A percentile compares a stretch with the other conserved stretches of the same genome.
These are phyloP conservation scores for Cytospora piceae DNA, from an alignment of 2,329 filamentous ascomycete genomes.

Conservation along the genomic window DNA sequence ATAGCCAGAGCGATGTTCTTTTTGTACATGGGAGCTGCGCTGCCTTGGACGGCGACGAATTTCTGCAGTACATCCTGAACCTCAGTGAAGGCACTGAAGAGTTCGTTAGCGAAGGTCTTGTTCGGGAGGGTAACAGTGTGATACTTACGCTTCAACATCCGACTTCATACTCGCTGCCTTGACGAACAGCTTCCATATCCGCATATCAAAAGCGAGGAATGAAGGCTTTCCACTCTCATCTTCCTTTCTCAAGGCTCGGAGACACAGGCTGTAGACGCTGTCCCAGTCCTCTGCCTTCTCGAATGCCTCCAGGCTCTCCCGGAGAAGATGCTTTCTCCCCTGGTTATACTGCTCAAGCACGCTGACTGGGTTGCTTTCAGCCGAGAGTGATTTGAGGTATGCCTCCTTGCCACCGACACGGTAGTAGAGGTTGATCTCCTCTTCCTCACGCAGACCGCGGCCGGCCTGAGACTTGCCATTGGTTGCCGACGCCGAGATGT, in stretches of 20 bases:
- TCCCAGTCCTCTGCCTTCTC: conserved; percentile 47
- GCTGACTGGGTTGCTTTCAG: conserved; percentile 37
- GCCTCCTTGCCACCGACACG: conserved; percentile 51
- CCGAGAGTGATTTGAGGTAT: conserved; percentile 43
- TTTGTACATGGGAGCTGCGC: conserved; percentile 39
- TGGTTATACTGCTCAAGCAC: conserved; percentile 49
- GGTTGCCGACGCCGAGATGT: conserved; percentile 48
- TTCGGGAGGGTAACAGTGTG: not conserved
- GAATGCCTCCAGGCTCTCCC: conserved; percentile 46
- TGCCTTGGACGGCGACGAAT: conserved; percentile 36
- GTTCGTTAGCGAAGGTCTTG: conserved; percentile 16
- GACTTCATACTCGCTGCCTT: conserved; percentile 38
- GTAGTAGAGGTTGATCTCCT: conserved; percentile 56
- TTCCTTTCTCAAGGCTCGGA: conserved; percentile 45
- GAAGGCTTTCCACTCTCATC: conserved; percentile 44
- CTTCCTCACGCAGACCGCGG: conserved; percentile 48
- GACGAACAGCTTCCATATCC: conserved; percentile 42
- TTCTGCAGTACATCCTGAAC: conserved; percentile 37
- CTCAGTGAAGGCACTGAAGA: conserved; percentile 35
- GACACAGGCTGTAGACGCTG: conserved; percentile 48
- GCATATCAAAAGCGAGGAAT: conserved; percentile 50
- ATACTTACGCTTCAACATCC: conserved; percentile 36
- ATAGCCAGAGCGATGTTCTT: conserved; percentile 42
- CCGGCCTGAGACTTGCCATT: conserved; percentile 31
- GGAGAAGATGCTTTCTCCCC: conserved; percentile 52